Base-by-base conservation (phyloP, 805 yeast species). In the Metschnikowia bowlesiae region DNA sequence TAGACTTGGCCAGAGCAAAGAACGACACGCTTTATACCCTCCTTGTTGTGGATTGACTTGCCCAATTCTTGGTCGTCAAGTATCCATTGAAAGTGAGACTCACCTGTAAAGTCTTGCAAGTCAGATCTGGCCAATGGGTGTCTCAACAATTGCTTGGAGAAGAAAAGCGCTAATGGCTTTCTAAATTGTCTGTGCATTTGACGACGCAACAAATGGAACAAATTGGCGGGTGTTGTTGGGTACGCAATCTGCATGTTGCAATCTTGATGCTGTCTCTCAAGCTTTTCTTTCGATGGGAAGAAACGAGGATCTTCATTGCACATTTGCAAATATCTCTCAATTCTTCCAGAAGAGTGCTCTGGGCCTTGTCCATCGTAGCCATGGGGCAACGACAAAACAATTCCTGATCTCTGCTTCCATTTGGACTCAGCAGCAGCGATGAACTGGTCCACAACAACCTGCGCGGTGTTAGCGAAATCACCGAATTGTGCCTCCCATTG, bases 281-380 rank as follows among this genome's bases (percentile, higher is more conserved):
- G 80, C 73, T 89, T 89, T 64, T 86, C 91, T 52, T 78, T 83
- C 39, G 89, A 70, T 68, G 99, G 99, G 96, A 89, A 94, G 63
- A 66, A 74, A 74, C 98, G 87, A 64, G 89, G 89, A 71, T 94
- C 99, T 76, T 94, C 99, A 69, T 91, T 91, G 66, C 96, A 86
- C 67, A 94, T 74, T 77, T 89, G 96, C 72, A 94, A 80, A 76
- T 90, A 94, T 78, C 99, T 85, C 78, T 94, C 99, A 49, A 94
- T 73, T 81, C 98, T 86, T 64, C 96, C 98, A 50, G 96, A 88
- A 29, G 99, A 94, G 75, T 94, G 99, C 78, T 94, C 99, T 59
- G 99, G 98, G 65, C 99, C 99, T 78, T 94, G 99, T 60, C 99
- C 99, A 70, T 94, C 99, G 71, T 91, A 94, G 76, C 99, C 99